Evolutionary conservation across 1,284 basidiomycete species (phyloP), one percentile per base, ranked within the genome.

Genomic region (Trichosporon asahii): DNA sequence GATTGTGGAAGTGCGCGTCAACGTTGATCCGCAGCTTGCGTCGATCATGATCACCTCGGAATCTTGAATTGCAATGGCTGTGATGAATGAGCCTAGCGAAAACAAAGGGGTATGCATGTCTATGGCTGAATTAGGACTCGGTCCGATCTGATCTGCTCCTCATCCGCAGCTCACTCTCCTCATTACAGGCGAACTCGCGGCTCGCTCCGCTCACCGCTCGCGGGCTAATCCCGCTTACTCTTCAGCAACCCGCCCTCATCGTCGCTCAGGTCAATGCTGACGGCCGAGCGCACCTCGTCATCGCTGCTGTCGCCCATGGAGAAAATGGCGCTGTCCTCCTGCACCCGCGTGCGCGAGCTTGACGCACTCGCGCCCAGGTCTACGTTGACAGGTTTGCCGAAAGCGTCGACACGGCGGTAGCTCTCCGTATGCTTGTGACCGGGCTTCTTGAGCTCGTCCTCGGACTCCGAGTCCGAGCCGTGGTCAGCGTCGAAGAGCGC

Each of bases 401-500:
- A 70, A 35, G 73, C 76, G 31, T 72, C 60, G 66, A 72, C 72
- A 25, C 61, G 55, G 18, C 73, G 66, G 68, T 61, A 70, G 55
- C 55, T 27, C 55, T 60, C 29, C 12, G 25, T 60, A 6, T 60
- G 25, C 55, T 27, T 31, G 55, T 31, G 55, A 14, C 55, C 15
- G 14, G 25, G 55, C 37, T 64, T 68, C 18, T 65, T 66, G 25
- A 49, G 29, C 25, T 60, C 68, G 67, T 68, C 68, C 65, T 69
- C 76, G 66, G 68, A 73, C 66, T 69, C 72, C 6, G 74, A 75
- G 11, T 80, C 78, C 23, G 78, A 79, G 27, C 95, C 93, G 2
- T 84, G 83, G 31, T 84, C 85, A 75, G 96, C 95, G 80, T 95
- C 93, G 78, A 97, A 97, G 8, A 96, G 93, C 33, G 95, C 91